Evolutionary conservation across 139 green algal species (phyloP).

Genomic region (Chlorella sp.): DNA sequence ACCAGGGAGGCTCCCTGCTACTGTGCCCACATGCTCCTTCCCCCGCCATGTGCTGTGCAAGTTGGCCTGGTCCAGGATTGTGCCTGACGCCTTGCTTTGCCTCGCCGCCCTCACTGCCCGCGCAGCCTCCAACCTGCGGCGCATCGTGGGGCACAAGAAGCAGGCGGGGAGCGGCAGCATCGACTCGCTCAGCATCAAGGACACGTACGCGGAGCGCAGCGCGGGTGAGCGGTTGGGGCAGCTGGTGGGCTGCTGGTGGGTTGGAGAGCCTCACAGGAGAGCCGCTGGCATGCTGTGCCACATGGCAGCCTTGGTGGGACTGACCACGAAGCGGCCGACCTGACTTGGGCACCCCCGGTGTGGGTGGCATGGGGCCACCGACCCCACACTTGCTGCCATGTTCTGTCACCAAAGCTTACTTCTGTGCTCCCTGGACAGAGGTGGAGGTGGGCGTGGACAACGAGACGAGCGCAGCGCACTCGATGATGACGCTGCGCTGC

Average conservation of each 20-base stretch:
- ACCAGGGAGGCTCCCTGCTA: too few species aligned
- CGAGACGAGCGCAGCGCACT: conserved; percentile 58
- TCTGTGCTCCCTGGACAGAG: neutral
- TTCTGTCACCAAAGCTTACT: too few species aligned
- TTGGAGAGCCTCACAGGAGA: neutral
- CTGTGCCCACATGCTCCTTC: neutral
- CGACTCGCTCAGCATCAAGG: neutral
- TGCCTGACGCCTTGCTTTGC: neutral
- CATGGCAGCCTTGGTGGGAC: neutral
- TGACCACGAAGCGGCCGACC: neutral
- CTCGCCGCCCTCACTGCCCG: neutral
- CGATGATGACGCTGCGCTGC: conserved; percentile 66
- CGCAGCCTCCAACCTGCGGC: conserved; percentile 23
- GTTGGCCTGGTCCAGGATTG: neutral
- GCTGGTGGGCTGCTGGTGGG: neutral
- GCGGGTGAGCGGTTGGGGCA: neutral
- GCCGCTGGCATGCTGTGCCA: neutral
- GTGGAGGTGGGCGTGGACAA: conserved; percentile 73
- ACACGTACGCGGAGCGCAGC: neutral
- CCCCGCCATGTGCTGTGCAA: neutral
- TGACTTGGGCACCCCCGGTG: too few species aligned
- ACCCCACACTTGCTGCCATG: too few species aligned
- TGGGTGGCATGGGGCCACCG: too few species aligned
- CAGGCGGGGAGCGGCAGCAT: neutral
- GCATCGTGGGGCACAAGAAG: conserved; percentile 30